phyloP scores from a whole-genome alignment of 2,329 filamentous ascomycete species.

The Penicillium corylophilum region DNA sequence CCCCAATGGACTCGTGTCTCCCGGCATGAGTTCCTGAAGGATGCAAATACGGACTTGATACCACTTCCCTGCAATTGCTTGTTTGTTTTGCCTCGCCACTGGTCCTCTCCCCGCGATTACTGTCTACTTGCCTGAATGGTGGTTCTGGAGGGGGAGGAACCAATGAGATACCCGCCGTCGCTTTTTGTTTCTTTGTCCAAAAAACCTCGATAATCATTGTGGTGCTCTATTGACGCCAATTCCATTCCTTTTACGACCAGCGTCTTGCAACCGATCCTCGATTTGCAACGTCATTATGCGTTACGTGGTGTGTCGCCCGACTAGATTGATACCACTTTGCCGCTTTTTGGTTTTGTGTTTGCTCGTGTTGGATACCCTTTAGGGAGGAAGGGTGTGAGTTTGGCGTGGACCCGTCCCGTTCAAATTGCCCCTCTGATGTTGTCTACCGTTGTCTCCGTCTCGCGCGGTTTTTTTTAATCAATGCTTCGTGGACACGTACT shows the following conservation, averaged over 20 bases:
- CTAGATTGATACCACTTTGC: conserved; percentile 32
- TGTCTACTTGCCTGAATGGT: conserved; percentile 8
- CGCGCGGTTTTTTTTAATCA: conserved; percentile 13
- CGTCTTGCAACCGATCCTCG: conserved; percentile 30
- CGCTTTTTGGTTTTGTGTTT: conserved; percentile 28
- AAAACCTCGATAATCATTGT: conserved; percentile 19
- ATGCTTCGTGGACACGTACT: conserved; percentile 26
- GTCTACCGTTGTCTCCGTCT: conserved; percentile 24
- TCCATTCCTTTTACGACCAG: conserved; percentile 36
- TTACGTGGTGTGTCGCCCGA: conserved; percentile 27
- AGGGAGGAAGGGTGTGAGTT: conserved; percentile 29
- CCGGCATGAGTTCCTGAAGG: conserved; percentile 13
- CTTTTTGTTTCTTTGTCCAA: conserved; percentile 16
- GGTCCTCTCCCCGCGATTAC: conserved; percentile 16
- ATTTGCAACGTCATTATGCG: conserved; percentile 34
- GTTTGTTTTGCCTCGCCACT: conserved; percentile 30
- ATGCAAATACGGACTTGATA: conserved; percentile 21
- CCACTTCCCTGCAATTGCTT: conserved; percentile 17
- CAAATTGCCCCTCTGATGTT: conserved; percentile 26
- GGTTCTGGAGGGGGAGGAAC: conserved; percentile 23
- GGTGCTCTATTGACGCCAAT: conserved; percentile 18
- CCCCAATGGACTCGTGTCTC: conserved; percentile 20
- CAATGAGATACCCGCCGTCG: conserved; percentile 35
- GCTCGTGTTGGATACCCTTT: conserved; percentile 37
- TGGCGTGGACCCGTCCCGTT: conserved; percentile 4